phyloP scores from a whole-genome alignment of 2,329 filamentous ascomycete species.

The Geosmithia putterillii region DNA sequence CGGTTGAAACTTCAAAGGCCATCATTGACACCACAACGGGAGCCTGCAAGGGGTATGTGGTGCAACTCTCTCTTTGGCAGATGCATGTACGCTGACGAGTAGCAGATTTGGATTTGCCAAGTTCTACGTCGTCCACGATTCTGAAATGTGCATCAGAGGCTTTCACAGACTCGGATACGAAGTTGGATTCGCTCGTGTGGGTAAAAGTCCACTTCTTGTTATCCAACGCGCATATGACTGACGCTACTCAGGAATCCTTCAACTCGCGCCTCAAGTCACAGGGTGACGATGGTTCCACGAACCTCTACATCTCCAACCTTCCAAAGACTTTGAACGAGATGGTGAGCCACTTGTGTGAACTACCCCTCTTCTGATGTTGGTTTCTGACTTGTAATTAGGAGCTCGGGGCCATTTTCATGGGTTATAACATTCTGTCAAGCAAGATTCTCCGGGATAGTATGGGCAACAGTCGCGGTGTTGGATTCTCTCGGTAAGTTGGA shows the following conservation, averaged over 20 bases:
- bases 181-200: constrained; percentile 87
- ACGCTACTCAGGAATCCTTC: constrained; percentile 67
- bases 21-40: constrained; percentile 93
- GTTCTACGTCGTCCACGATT: constrained; percentile 76
- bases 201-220: constrained; percentile 13
- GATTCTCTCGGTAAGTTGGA: constrained; percentile 73
- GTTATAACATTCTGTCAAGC: constrained; percentile 78
- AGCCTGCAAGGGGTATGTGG: constrained; percentile 81
- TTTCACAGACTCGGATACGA: constrained; percentile 94
- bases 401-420: constrained; percentile 65
- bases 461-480: constrained; percentile 90
- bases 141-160: constrained; percentile 89
- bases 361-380: neutral
- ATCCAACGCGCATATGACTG: constrained; percentile 6
- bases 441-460: constrained; percentile 88
- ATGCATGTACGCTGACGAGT: neutral
- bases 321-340: constrained; percentile 86
- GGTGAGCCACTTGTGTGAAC: constrained; percentile 32
- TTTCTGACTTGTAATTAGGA: constrained; percentile 34
- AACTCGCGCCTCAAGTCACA: constrained; percentile 97
- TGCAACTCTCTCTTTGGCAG: constrained; percentile 1
- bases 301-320: constrained; percentile 95
- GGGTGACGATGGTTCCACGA: constrained; percentile 79
- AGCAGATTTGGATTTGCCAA: constrained; percentile 92
- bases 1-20: constrained; percentile 93